These are phyloP conservation scores for Panellus pusillus DNA, from an alignment of 768 basidiomycete species.

Conservation along the genomic window DNA sequence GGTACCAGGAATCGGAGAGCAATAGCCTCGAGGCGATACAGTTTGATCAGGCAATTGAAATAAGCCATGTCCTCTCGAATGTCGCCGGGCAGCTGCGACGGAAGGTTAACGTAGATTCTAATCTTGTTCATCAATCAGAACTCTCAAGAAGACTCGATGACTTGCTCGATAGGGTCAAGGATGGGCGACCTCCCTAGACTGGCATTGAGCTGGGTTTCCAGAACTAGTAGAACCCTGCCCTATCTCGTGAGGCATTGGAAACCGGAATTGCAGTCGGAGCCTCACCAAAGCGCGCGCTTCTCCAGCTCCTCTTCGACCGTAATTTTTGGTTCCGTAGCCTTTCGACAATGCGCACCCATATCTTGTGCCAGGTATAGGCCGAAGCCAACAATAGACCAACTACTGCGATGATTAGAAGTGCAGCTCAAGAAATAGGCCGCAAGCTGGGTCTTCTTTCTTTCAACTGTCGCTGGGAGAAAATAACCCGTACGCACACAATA, in stretches of 20 bases:
- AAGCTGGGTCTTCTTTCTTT: background rate
- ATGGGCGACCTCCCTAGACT: background rate
- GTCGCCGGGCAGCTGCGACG: background rate
- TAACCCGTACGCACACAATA: background rate
- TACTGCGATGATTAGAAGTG: background rate
- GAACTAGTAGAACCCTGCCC: background rate
- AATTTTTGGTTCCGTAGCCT: background rate
- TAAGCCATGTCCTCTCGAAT: background rate
- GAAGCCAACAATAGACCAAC: background rate
- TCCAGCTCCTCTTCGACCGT: background rate
- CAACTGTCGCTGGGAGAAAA: background rate
- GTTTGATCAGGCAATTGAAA: slow-evolving; percentile 1
- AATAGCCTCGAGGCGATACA: background rate
- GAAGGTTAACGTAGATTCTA: background rate
- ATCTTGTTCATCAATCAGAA: background rate
- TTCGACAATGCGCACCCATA: background rate
- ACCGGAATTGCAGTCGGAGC: background rate
- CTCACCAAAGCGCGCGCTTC: background rate
- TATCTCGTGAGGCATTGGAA: no score
- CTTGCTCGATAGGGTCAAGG: background rate
- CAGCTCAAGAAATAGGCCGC: background rate
- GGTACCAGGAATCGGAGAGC: background rate
- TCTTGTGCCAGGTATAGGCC: background rate
- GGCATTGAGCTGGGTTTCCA: background rate
- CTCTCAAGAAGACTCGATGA: background rate